Conservation (phyloP, 805 yeast genomes). For the Limtongia smithiae region DNA sequence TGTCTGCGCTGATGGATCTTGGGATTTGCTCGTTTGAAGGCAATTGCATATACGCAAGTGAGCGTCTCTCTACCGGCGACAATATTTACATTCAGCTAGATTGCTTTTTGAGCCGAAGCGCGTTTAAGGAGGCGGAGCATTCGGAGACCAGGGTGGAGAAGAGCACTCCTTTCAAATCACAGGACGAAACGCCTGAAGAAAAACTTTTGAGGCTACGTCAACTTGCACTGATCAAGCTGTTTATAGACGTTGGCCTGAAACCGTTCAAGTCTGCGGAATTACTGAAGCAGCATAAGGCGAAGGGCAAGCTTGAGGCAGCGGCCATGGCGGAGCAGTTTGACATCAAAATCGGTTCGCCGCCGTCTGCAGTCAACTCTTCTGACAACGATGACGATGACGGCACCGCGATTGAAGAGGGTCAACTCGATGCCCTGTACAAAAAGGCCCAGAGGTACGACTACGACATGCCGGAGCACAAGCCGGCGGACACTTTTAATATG, state of each 20-base stretch:
- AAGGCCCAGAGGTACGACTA: slow-evolving; percentile 64
- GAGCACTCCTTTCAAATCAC: slow-evolving; percentile 30
- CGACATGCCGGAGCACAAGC: slow-evolving; percentile 59
- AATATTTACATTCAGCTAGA: slow-evolving; percentile 67
- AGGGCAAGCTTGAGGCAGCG: slow-evolving; percentile 19
- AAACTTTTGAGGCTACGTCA: slow-evolving; percentile 51
- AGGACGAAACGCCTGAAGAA: slow-evolving; percentile 54
- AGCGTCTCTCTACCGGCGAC: slow-evolving; percentile 68
- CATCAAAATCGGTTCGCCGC: slow-evolving; percentile 5
- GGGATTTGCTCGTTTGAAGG: slow-evolving; percentile 54
- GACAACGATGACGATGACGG: slow-evolving; percentile 38
- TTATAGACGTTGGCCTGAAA: slow-evolving; percentile 45
- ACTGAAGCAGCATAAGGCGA: slow-evolving; percentile 5
- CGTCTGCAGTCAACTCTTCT: slow-evolving; percentile 13
- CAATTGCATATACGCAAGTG: slow-evolving; percentile 56
- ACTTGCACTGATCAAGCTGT: slow-evolving; percentile 51
- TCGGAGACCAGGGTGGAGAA: not conserved
- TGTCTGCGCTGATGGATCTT: slow-evolving; percentile 62
- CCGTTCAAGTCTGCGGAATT: slow-evolving; percentile 18
- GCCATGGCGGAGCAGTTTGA: slow-evolving; percentile 28
- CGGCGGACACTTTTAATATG: slow-evolving; percentile 53
- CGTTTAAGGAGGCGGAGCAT: slow-evolving; percentile 4
- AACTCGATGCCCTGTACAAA: slow-evolving; percentile 68
- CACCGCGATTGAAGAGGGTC: slow-evolving; percentile 54
- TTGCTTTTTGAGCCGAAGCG: slow-evolving; percentile 47